Conservation (phyloP, 129 eudicot genomes). For the Deinandra increscens region DNA sequence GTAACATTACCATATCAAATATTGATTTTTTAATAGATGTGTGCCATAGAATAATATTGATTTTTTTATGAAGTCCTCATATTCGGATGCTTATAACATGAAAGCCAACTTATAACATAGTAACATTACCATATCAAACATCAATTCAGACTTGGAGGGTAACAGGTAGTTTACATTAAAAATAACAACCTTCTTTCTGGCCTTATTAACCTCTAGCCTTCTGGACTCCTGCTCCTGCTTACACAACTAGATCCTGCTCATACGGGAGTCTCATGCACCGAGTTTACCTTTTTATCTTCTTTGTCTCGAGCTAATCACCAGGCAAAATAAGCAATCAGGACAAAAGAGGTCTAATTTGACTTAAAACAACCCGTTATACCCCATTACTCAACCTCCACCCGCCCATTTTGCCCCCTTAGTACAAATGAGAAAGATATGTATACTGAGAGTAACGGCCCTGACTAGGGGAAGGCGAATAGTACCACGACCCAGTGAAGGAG, state of each 20-base stretch:
- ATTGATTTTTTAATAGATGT: too few species aligned
- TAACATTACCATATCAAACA: constrained; percentile 12
- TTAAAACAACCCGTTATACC: not conserved
- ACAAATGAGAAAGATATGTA: not conserved
- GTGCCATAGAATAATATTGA: too few species aligned
- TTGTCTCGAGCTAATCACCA: too few species aligned
- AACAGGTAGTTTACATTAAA: constrained; percentile 8
- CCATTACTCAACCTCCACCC: not conserved
- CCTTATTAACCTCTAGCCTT: constrained; percentile 20
- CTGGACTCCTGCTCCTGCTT: too few species aligned
- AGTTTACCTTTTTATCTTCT: too few species aligned
- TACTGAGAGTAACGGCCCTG: constrained; percentile 50
- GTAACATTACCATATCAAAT: too few species aligned
- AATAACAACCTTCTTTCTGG: constrained; percentile 2
- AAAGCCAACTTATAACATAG: not conserved
- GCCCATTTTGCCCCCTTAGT: not conserved
- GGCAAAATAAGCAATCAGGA: too few species aligned
- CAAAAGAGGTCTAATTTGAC: not conserved
- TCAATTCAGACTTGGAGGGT: constrained; percentile 1
- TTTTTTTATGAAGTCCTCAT: not conserved
- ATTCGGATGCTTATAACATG: too few species aligned
- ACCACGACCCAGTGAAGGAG: constrained; percentile 52
- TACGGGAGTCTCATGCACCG: too few species aligned
- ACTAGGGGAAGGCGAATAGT: constrained; percentile 60
- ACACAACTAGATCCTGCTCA: too few species aligned